Evolutionary conservation across 2,329 filamentous ascomycete species (phyloP), one percentile per base, ranked within the genome.

Genomic region (Phaeosphaeriaceae sp.): DNA sequence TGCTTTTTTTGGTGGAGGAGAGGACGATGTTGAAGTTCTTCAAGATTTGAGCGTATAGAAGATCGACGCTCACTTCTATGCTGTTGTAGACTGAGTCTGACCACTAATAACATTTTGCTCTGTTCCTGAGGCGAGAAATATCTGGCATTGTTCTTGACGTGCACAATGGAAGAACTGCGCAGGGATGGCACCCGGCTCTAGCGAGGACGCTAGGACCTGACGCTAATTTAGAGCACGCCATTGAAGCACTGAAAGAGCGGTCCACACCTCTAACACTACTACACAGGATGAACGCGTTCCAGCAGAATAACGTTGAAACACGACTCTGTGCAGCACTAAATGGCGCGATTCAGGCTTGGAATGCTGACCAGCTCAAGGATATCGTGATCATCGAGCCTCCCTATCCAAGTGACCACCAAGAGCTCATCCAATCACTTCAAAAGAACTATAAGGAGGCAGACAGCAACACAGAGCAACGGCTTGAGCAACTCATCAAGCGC

Each of bases 371-470:
- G 51, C 63, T 76, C 3, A 69, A 66, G 19, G 63, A 68, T 7
- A 73, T 76, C 23, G 68, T 75, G 0, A 60, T 73, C 28, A 56
- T 76, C 24, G 72, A 76, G 55, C 72, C 73, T 43, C 66, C 65
- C 6, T 75, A 70, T 40, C 60, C 65, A 15, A 60, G 65, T 21
- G 66, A 71, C 35, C 69, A 76, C 50, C 55, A 70, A 47, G 65
- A 74, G 44, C 70, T 76, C 28, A 71, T 76, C 30, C 56, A 59
- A 19, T 66, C 66, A 1, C 58, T 76, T 21, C 66, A 63, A 48
- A 64, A 35, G 23, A 69, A 67, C 24, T 75, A 71, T 23, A 67
- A 71, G 35, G 59, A 57, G 8, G 55, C 50, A n/a, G 65, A 69
- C 30, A 43, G 54, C 24, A 61, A 54, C 3, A 61, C 70, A 1